phyloP scores from a whole-genome alignment of 169 alveolate genomes.

The Theileria equi region DNA sequence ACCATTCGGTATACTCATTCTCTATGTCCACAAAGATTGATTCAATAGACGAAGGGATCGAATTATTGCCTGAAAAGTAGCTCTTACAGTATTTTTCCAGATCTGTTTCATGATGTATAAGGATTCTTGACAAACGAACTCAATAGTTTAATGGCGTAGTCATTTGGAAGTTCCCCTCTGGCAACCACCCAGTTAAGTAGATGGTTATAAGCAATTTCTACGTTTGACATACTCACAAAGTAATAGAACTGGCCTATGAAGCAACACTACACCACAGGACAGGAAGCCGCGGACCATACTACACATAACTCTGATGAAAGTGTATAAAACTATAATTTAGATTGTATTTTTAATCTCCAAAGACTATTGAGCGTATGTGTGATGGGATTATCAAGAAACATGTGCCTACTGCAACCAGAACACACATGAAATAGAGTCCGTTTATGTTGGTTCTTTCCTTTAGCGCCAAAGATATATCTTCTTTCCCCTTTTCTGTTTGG shows the following conservation, averaged over 20 bases:
- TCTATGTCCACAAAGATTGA: constrained; percentile 4
- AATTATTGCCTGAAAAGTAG: constrained; percentile 7
- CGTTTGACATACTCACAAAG: constrained; percentile 20
- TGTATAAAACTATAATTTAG: not conserved
- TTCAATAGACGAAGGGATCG: constrained; percentile 26
- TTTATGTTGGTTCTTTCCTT: not conserved
- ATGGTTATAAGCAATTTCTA: constrained; percentile 56
- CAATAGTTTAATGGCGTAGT: constrained; percentile 43
- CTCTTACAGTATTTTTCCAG: constrained; percentile 52
- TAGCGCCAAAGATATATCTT: constrained; percentile 28
- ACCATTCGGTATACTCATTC: constrained; percentile 59
- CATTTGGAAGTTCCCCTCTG: constrained; percentile 57
- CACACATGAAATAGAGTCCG: constrained; percentile 44
- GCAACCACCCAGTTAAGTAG: constrained; percentile 55
- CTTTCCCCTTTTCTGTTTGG: constrained; percentile 48
- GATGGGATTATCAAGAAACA: constrained; percentile 46
- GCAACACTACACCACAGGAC: not conserved
- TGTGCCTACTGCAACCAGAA: constrained; percentile 38
- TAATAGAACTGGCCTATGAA: not conserved
- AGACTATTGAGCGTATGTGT: constrained; percentile 29
- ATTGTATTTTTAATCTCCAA: constrained; percentile 1
- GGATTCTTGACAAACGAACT: not conserved
- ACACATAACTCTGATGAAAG: not conserved
- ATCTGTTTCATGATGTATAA: not conserved
- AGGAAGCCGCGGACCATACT: not conserved